Percentiles rank a stretch among this genome's conserved stretches.
These are phyloP conservation scores for Codiaeum variegatum DNA, from an alignment of 441 rosid species.

Conservation along the genomic window DNA sequence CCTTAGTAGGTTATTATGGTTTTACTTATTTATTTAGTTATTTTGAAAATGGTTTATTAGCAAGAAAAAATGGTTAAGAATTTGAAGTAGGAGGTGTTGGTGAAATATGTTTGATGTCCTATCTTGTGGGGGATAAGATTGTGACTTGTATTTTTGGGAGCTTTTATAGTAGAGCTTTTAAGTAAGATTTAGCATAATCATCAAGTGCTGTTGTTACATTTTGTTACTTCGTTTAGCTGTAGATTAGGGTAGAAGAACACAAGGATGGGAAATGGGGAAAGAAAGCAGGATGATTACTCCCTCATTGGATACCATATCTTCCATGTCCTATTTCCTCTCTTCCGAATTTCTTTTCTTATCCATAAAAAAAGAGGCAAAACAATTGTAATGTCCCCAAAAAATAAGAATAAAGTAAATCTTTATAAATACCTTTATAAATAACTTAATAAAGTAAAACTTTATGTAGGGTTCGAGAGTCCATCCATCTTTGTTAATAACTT, in stretches of 20 bases:
- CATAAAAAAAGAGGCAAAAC: neutral
- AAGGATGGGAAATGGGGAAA: no score
- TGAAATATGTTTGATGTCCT: neutral
- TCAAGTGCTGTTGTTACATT: neutral
- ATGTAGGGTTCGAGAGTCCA: no score
- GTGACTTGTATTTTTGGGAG: neutral
- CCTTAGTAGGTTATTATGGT: neutral
- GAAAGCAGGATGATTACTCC: no score
- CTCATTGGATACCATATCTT: neutral
- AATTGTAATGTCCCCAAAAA: neutral
- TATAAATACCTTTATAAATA: no score
- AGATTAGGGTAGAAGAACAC: neutral
- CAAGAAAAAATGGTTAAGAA: neutral
- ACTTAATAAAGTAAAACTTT: no score
- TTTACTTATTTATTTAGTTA: neutral
- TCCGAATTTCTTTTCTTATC: neutral
- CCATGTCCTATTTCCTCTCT: neutral
- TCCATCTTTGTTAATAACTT: no score
- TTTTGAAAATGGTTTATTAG: neutral
- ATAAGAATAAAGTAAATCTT: neutral
- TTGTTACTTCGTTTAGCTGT: neutral
- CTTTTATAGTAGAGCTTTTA: neutral
- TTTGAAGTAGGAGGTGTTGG: neutral
- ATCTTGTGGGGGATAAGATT: neutral
- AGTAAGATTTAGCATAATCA: neutral